phyloP scores from a whole-genome alignment of 305 asterid species.

The Fraxinus xanthoxyloides region DNA sequence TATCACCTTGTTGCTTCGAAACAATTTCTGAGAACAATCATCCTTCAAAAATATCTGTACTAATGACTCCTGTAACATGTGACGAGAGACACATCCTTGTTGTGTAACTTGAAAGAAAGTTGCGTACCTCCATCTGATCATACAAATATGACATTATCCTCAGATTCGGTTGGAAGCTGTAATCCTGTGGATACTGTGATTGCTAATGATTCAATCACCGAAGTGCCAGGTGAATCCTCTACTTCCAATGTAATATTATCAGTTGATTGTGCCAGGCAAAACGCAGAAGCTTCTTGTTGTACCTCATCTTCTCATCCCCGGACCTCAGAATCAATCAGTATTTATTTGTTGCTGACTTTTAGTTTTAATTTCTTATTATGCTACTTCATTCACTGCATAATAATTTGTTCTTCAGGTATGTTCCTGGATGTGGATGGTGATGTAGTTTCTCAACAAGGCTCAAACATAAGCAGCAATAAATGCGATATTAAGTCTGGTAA shows the following conservation, averaged over 20 bases:
- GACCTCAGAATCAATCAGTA: constrained; percentile 35
- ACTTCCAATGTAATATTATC: constrained; percentile 23
- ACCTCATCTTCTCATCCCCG: constrained; percentile 14
- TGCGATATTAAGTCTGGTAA: background rate
- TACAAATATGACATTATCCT: constrained; percentile 18
- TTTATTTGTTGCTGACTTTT: background rate
- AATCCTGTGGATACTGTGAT: constrained; percentile 30
- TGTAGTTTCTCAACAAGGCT: constrained; percentile 8
- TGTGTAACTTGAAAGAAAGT: constrained; percentile 23
- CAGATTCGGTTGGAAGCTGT: constrained; percentile 17
- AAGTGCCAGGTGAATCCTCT: constrained; percentile 20
- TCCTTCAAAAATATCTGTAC: constrained; percentile 26
- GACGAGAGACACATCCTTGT: constrained; percentile 24
- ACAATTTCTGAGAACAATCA: constrained; percentile 33
- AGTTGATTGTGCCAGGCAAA: constrained; percentile 29
- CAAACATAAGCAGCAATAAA: constrained; percentile 8
- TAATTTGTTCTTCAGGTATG: constrained; percentile 25
- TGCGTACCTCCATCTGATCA: constrained; percentile 21
- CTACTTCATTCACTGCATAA: background rate
- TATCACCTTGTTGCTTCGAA: constrained; percentile 9
- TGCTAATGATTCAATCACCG: background rate
- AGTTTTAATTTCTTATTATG: background rate
- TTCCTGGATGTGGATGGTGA: constrained; percentile 9
- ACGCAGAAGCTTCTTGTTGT: constrained; percentile 26
- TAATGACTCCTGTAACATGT: constrained; percentile 20